These are phyloP conservation scores for Cystobasidiaceae sp. DNA, from an alignment of 1,284 basidiomycete species.

Conservation along the genomic window DNA sequence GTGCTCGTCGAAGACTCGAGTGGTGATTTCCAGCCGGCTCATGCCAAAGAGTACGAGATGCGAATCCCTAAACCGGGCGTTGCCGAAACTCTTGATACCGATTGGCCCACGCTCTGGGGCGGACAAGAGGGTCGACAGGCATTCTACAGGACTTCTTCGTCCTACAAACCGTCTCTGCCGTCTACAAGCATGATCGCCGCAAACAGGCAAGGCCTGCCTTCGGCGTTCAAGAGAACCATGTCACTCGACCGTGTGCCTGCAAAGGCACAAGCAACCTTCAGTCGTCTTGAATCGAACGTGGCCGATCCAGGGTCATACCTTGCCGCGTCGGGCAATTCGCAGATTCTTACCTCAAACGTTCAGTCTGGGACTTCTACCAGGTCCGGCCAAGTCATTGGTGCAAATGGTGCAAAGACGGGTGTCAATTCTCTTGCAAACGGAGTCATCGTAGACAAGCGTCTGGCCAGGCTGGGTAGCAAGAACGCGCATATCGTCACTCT, in stretches of 20 bases:
- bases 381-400: conserved; percentile 34
- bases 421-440: conserved; percentile 27
- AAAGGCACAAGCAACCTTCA: background rate
- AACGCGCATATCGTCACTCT: conserved; percentile 23
- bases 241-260: background rate
- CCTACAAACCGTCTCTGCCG: conserved; percentile 3
- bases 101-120: conserved; percentile 53
- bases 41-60: conserved; percentile 53
- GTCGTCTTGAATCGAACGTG: conserved; percentile 1
- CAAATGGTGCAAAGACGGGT: conserved; percentile 7
- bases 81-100: conserved; percentile 45
- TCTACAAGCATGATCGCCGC: background rate
- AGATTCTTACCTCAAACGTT: conserved; percentile 80
- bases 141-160: conserved; percentile 39
- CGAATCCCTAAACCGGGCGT: conserved; percentile 32
- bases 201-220: background rate
- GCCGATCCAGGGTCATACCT: conserved; percentile 33
- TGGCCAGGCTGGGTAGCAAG: conserved; percentile 38
- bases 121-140: conserved; percentile 48
- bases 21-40: conserved; percentile 59
- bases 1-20: conserved; percentile 86
- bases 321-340: conserved; percentile 91
- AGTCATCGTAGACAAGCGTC: conserved; percentile 38
- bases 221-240: background rate
- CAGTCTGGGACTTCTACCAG: conserved; percentile 72